A percentile compares a stretch with the other conserved stretches of the same genome.
Evolutionary conservation across 352 stramenopile species (phyloP).

Genomic region (Phytophthora uliginosa): DNA sequence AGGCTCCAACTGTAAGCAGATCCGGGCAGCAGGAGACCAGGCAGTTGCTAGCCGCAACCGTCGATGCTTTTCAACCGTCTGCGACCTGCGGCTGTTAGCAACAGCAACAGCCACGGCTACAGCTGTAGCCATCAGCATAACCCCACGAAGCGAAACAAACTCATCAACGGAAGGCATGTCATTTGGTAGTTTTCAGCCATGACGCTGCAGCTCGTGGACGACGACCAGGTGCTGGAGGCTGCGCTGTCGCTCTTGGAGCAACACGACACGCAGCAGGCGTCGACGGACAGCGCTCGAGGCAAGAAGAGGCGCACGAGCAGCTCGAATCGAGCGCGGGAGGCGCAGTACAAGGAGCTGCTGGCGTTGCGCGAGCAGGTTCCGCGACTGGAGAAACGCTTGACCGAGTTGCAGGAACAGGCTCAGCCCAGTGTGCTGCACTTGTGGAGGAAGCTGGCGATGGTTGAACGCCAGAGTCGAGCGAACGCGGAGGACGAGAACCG

Average conservation of each 20-base stretch:
- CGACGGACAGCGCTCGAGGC: not conserved
- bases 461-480: constrained; percentile 23
- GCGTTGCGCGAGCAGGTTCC: constrained; percentile 23
- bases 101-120: too few species aligned
- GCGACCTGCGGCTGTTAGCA: too few species aligned
- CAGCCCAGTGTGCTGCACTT: constrained; percentile 1
- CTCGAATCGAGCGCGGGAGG: constrained; percentile 38
- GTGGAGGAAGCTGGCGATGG: constrained; percentile 31
- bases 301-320: constrained; percentile 30
- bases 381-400: constrained; percentile 23
- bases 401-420: constrained; percentile 8
- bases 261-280: constrained; percentile 2
- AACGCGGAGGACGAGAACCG: constrained; percentile 34
- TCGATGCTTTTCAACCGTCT: too few species aligned
- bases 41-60: too few species aligned
- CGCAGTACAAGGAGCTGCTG: constrained; percentile 30
- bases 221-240: constrained; percentile 29
- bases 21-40: too few species aligned
- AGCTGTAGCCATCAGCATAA: too few species aligned
- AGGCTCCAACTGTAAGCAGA: not conserved
- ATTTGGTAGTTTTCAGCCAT: constrained; percentile 26
- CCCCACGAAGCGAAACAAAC: not conserved
- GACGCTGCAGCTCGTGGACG: constrained; percentile 30
- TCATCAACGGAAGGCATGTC: not conserved
- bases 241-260: constrained; percentile 43